phyloP scores from a whole-genome alignment of 345 rosid species.

The Eucalyptus sp. region DNA sequence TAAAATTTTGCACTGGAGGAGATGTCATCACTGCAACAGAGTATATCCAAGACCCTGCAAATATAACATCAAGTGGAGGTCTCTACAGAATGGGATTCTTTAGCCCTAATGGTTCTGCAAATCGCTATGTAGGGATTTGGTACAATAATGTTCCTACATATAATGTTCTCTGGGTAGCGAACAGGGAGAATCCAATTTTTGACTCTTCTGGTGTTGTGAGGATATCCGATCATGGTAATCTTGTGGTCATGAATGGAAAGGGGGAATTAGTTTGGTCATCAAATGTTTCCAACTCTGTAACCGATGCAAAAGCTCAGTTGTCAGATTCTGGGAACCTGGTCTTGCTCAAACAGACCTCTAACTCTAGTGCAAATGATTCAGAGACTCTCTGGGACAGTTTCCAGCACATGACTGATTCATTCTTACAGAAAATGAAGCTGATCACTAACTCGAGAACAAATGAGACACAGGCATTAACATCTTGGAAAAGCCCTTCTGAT shows the following conservation, averaged over 20 bases:
- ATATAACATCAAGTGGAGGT: conserved; percentile 13
- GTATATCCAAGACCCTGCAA: conserved; percentile 21
- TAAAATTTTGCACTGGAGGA: background rate
- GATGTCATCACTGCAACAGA: conserved; percentile 22
- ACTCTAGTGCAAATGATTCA: background rate
- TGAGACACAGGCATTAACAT: background rate
- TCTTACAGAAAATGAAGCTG: conserved; percentile 23
- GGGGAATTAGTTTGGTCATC: conserved; percentile 41
- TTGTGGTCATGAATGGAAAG: conserved; percentile 11
- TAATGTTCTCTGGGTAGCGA: conserved; percentile 46
- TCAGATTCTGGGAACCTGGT: conserved; percentile 39
- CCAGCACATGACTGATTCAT: conserved; percentile 17
- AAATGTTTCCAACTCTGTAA: conserved; percentile 5
- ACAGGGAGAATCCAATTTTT: conserved; percentile 24
- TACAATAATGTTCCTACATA: conserved; percentile 4
- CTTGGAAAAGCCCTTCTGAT: conserved; percentile 19
- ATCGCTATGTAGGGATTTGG: conserved; percentile 53
- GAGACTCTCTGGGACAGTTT: conserved; percentile 53
- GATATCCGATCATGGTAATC: conserved; percentile 33
- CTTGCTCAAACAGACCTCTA: conserved; percentile 4
- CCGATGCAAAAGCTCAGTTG: conserved; percentile 12
- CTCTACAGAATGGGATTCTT: conserved; percentile 45
- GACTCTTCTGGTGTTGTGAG: conserved; percentile 38
- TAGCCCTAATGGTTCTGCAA: conserved; percentile 27
- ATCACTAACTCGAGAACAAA: background rate